Evolutionary conservation across 2,329 filamentous ascomycete genomes (phyloP).

Genomic region (Scedosporium aurantiacum): DNA sequence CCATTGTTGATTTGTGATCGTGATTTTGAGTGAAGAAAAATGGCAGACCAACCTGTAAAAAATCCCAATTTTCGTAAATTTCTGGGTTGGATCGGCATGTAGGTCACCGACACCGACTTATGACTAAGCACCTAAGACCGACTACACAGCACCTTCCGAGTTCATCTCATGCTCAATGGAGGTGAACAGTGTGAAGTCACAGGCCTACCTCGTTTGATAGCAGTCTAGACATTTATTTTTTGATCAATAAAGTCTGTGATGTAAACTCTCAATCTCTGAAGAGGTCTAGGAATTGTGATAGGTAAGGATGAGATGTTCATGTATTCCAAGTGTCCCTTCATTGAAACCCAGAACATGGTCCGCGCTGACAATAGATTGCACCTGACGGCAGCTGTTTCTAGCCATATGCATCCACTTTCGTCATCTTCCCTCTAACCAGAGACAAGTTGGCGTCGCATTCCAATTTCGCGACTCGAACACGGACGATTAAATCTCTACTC

Average conservation of each 20-base stretch:
- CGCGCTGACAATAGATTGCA: not conserved
- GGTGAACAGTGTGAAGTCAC: too few relatives aligned
- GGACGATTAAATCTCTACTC: not conserved
- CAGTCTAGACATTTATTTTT: too few relatives aligned
- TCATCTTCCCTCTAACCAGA: not conserved
- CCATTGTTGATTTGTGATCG: not conserved
- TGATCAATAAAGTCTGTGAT: too few relatives aligned
- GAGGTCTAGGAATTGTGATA: too few relatives aligned
- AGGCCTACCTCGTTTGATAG: too few relatives aligned
- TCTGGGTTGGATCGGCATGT: not conserved
- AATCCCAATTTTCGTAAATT: not conserved
- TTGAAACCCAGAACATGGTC: not conserved
- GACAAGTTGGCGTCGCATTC: not conserved
- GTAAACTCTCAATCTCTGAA: too few relatives aligned
- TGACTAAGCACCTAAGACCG: constrained; percentile 1
- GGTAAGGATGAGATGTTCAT: too few relatives aligned
- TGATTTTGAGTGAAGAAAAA: not conserved
- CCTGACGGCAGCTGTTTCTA: not conserved
- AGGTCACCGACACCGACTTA: not conserved
- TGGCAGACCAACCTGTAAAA: not conserved
- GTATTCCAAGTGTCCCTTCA: too few relatives aligned
- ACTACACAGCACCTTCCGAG: too few relatives aligned
- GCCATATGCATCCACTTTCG: not conserved
- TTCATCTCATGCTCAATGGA: too few relatives aligned
- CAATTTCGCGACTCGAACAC: constrained; percentile 3